A percentile compares a stretch with the other conserved stretches of the same genome.
phyloP scores from a whole-genome alignment of 2,329 filamentous ascomycete genomes.

The Pyrenochaeta sp. region DNA sequence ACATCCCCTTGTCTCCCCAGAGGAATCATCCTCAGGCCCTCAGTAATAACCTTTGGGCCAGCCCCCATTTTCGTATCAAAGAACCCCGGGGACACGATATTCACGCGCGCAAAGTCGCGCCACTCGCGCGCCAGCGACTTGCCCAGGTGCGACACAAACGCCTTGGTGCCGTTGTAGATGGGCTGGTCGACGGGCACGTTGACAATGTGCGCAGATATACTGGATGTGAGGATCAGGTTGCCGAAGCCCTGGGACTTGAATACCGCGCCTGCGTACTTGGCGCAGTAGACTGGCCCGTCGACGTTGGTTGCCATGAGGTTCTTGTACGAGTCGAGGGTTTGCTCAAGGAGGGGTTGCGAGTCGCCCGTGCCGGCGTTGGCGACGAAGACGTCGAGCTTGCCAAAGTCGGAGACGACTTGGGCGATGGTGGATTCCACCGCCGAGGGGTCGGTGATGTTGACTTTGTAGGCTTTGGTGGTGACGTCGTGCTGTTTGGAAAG shows the following conservation, averaged over 20 bases:
- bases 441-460: slow-evolving; percentile 61
- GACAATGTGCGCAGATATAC: slow-evolving; percentile 78
- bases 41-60: slow-evolving; percentile 68
- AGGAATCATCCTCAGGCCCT: slow-evolving; percentile 74
- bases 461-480: slow-evolving; percentile 70
- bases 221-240: slow-evolving; percentile 69
- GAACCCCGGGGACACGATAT: slow-evolving; percentile 70
- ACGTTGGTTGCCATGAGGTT: slow-evolving; percentile 72
- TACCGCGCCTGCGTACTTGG: slow-evolving; percentile 51
- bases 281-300: slow-evolving; percentile 63
- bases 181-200: slow-evolving; percentile 76
- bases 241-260: slow-evolving; percentile 58
- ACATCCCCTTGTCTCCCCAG: slow-evolving; percentile 76
- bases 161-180: slow-evolving; percentile 59
- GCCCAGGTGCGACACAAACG: slow-evolving; percentile 68
- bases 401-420: slow-evolving; percentile 72
- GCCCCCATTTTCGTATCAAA: slow-evolving; percentile 70
- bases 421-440: slow-evolving; percentile 64
- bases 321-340: slow-evolving; percentile 68
- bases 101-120: slow-evolving; percentile 71
- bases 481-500: slow-evolving; percentile 64
- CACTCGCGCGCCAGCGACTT: slow-evolving; percentile 70
- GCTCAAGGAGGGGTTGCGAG: slow-evolving; percentile 63
- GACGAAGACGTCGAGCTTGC: slow-evolving; percentile 69
- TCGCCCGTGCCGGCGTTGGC: slow-evolving; percentile 70